A percentile compares a stretch with the other conserved stretches of the same genome.
phyloP scores from a whole-genome alignment of 2,329 filamentous ascomycete genomes.

The Ilyonectria robusta region DNA sequence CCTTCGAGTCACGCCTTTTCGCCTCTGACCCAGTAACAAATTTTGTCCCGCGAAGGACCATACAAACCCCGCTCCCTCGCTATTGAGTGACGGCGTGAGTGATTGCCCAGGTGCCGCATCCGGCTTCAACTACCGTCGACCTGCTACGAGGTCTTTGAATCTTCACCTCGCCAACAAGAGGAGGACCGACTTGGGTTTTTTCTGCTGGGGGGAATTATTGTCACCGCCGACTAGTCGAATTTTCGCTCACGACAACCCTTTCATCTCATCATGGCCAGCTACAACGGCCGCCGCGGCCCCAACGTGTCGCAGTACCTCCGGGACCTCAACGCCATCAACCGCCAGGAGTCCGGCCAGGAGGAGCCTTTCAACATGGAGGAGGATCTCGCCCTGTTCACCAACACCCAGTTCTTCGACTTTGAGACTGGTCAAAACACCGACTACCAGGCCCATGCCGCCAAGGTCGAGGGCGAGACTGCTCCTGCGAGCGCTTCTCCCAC shows the following conservation, averaged over 20 bases:
- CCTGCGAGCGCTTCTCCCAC: slow-evolving; percentile 52
- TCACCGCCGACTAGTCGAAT: slow-evolving; percentile 5
- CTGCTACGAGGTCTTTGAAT: slow-evolving; percentile 14
- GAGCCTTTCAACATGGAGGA: slow-evolving; percentile 77
- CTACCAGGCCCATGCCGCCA: slow-evolving; percentile 65
- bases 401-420: slow-evolving; percentile 85
- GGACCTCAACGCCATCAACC: slow-evolving; percentile 83
- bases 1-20: slow-evolving; percentile 21
- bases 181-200: slow-evolving; percentile 21
- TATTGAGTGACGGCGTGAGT: slow-evolving; percentile 15
- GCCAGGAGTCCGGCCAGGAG: slow-evolving; percentile 68
- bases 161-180: slow-evolving; percentile 24
- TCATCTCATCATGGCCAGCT: slow-evolving; percentile 73
- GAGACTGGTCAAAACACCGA: slow-evolving; percentile 75
- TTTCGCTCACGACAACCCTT: not conserved
- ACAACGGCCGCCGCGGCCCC: slow-evolving; percentile 82
- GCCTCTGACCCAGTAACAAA: slow-evolving; percentile 30
- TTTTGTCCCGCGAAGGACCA: slow-evolving; percentile 41
- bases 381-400: slow-evolving; percentile 84
- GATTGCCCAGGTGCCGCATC: slow-evolving; percentile 19
- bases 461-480: slow-evolving; percentile 56
- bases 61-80: slow-evolving; percentile 46
- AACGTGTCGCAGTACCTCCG: slow-evolving; percentile 93
- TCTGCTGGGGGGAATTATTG: slow-evolving; percentile 7
- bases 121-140: slow-evolving; percentile 30